Evolutionary conservation across 2,329 filamentous ascomycete species (phyloP).

Genomic region (Aspergillus proliferans): DNA sequence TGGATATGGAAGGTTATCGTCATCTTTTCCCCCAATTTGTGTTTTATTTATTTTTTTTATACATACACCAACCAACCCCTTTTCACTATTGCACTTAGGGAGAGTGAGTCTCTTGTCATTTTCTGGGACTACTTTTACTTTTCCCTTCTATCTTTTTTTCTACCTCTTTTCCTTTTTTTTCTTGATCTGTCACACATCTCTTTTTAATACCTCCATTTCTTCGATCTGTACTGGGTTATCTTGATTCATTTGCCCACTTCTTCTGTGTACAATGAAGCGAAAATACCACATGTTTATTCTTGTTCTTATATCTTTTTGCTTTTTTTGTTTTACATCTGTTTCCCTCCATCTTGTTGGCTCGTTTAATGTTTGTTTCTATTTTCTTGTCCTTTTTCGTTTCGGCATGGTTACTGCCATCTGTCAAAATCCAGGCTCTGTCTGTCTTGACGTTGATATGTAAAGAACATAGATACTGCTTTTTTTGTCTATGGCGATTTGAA

Average conservation of each 20-base stretch:
- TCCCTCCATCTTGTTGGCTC: slow-evolving; percentile 4
- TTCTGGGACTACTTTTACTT: neutral
- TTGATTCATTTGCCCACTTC: slow-evolving; percentile 14
- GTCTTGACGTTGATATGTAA: neutral
- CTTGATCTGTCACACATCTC: slow-evolving; percentile 1
- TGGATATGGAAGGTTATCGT: slow-evolving; percentile 3
- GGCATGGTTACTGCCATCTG: neutral
- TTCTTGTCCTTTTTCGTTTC: neutral
- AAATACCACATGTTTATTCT: slow-evolving; percentile 32
- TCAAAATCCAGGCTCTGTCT: neutral
- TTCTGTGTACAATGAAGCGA: slow-evolving; percentile 37
- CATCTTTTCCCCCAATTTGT: neutral
- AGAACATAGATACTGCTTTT: slow-evolving; percentile 8
- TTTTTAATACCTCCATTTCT: slow-evolving; percentile 14
- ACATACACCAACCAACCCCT: neutral
- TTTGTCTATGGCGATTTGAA: no score
- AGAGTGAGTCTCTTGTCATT: neutral
- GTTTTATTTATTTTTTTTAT: neutral
- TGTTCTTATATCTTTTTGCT: slow-evolving; percentile 15
- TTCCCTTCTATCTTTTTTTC: neutral
- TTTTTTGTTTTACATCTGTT: slow-evolving; percentile 5
- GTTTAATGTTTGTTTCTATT: neutral
- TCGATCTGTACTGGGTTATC: slow-evolving; percentile 12
- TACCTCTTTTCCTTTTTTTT: neutral
- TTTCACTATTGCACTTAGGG: neutral